phyloP scores from a whole-genome alignment of 1,284 basidiomycete genomes.

The Fistulinella staudtii region DNA sequence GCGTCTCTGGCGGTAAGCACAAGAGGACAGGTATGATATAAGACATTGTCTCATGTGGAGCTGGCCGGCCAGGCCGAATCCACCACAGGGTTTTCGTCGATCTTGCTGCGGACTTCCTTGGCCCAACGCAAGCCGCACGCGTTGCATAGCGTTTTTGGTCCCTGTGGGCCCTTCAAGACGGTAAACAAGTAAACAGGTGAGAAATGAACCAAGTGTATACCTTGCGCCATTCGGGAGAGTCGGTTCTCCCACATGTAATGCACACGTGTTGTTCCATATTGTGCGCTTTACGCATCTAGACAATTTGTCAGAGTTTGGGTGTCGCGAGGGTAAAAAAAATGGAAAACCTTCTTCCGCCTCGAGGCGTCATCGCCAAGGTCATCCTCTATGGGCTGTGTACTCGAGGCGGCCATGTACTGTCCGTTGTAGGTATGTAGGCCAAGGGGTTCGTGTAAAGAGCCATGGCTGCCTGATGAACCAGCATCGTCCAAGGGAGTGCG shows the following conservation, averaged over 20 bases:
- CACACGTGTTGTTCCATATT: conserved; percentile 67
- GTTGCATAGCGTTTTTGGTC: conserved; percentile 85
- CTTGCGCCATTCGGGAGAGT: conserved; percentile 84
- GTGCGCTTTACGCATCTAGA: conserved; percentile 46
- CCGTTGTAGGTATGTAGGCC: conserved; percentile 11
- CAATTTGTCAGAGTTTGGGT: conserved; percentile 3
- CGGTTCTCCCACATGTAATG: conserved; percentile 73
- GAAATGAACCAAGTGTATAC: conserved; percentile 33
- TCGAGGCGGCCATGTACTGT: conserved; percentile 15
- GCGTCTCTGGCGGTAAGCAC: too few species aligned
- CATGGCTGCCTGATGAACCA: conserved; percentile 10
- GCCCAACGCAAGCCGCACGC: conserved; percentile 85
- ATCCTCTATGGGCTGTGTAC: conserved; percentile 23
- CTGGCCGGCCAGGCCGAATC: conserved; percentile 21
- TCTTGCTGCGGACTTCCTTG: conserved; percentile 53
- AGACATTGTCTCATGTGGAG: conserved; percentile 11
- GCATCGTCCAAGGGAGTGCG: conserved; percentile 17
- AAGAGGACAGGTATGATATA: too few species aligned
- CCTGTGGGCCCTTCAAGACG: conserved; percentile 61
- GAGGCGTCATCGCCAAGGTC: conserved; percentile 25
- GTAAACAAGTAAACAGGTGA: conserved; percentile 11
- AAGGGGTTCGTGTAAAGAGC: conserved; percentile 20
- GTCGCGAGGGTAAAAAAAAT: not conserved
- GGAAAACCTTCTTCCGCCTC: conserved; percentile 41
- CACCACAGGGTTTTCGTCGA: conserved; percentile 28